Percentiles rank a stretch among this genome's conserved stretches.
These are phyloP conservation scores for Brassica cretica DNA, from an alignment of 345 rosid genomes.

Conservation along the genomic window DNA sequence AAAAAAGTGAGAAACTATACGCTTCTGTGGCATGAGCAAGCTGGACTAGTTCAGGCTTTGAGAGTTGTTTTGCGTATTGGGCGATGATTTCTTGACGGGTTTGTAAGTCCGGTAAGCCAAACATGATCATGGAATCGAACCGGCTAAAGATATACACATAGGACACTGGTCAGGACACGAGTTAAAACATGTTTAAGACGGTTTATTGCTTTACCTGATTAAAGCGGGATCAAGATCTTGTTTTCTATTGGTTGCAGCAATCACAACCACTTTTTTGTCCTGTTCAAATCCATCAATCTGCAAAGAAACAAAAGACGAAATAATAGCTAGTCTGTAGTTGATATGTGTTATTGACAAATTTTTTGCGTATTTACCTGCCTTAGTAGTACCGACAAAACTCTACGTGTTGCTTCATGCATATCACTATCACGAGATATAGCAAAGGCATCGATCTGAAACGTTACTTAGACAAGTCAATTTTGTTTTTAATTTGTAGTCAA, in stretches of 20 bases:
- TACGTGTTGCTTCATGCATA: slow-evolving; percentile 94
- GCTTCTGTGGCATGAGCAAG: slow-evolving; percentile 63
- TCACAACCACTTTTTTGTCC: slow-evolving; percentile 79
- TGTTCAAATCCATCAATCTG: slow-evolving; percentile 99
- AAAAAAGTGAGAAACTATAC: slow-evolving; percentile 40
- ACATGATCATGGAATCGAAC: slow-evolving; percentile 81
- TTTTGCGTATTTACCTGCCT: slow-evolving; percentile 62
- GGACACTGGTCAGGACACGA: slow-evolving; percentile 19
- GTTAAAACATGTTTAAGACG: background rate
- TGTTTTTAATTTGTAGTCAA: background rate
- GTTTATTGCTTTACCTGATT: slow-evolving; percentile 54
- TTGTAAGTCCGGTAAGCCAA: slow-evolving; percentile 68
- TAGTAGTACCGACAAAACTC: slow-evolving; percentile 81
- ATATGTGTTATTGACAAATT: background rate
- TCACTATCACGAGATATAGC: slow-evolving; percentile 79
- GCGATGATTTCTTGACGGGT: slow-evolving; percentile 72
- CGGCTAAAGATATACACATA: slow-evolving; percentile 53
- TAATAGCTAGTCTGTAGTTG: slow-evolving; percentile 1
- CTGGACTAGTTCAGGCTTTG: slow-evolving; percentile 63
- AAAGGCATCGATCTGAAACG: slow-evolving; percentile 85
- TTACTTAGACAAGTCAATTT: background rate
- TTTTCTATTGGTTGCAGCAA: slow-evolving; percentile 95
- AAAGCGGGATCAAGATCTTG: slow-evolving; percentile 96
- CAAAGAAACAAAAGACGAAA: slow-evolving; percentile 21
- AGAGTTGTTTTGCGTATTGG: slow-evolving; percentile 84